Conservation (phyloP, 352 stramenopile genomes). For the Pythium vanterpoolii region DNA sequence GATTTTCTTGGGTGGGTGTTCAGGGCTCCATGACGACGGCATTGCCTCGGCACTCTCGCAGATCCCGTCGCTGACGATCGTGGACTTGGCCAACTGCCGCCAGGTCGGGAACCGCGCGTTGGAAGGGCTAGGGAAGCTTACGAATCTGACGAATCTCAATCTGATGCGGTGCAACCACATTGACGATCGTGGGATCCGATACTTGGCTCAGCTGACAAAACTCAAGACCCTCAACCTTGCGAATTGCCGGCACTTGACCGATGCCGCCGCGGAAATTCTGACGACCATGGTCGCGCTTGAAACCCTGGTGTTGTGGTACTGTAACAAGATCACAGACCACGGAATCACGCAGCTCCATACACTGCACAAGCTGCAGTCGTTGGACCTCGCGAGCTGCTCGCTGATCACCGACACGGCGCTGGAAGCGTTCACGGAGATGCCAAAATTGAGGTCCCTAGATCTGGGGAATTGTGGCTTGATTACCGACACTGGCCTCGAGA, state of each 20-base stretch:
- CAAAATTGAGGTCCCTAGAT: constrained; percentile 60
- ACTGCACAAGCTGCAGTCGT: constrained; percentile 51
- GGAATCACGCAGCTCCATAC: constrained; percentile 38
- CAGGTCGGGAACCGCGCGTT: constrained; percentile 68
- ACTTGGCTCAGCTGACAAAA: constrained; percentile 40
- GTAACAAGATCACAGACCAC: constrained; percentile 76
- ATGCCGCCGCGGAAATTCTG: constrained; percentile 42
- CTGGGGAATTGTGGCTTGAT: constrained; percentile 80
- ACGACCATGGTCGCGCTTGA: constrained; percentile 45
- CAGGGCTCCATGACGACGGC: constrained; percentile 53
- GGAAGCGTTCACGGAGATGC: constrained; percentile 44
- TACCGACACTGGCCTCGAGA: constrained; percentile 54
- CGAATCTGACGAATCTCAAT: constrained; percentile 66
- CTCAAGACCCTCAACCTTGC: constrained; percentile 75
- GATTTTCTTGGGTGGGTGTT: constrained; percentile 61
- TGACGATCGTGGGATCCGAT: constrained; percentile 45
- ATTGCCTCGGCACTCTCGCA: constrained; percentile 39
- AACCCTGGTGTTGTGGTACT: constrained; percentile 80
- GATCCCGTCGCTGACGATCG: constrained; percentile 46
- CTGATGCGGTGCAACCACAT: constrained; percentile 81
- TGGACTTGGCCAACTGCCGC: constrained; percentile 74
- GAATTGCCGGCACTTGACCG: constrained; percentile 77
- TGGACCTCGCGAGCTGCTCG: constrained; percentile 75
- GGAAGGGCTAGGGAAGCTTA: constrained; percentile 46
- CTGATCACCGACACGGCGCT: constrained; percentile 59